Evolutionary conservation across 1,139 yeast species (phyloP).

Genomic region (Debaryomyces psychrophilus): DNA sequence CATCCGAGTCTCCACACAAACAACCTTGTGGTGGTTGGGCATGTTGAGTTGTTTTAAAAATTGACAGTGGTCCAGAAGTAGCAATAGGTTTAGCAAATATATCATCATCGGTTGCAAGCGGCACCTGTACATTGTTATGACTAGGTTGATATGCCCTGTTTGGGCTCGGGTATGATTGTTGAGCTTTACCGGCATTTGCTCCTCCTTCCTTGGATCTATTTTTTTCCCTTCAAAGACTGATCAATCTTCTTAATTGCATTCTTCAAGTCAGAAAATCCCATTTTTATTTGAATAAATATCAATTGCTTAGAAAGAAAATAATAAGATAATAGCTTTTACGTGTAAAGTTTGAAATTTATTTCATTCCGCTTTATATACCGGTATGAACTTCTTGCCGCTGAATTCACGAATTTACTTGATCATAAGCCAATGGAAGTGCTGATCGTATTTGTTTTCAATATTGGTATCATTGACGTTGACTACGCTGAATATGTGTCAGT

Average conservation of each 20-base stretch:
- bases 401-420: too few relatives aligned
- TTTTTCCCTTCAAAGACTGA: conserved; percentile 13
- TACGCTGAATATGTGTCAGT: too few relatives aligned
- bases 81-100: conserved; percentile 30
- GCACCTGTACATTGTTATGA: neutral
- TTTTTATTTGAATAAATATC: conserved; percentile 12
- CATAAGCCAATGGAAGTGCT: too few relatives aligned
- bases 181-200: conserved; percentile 2
- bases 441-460: too few relatives aligned
- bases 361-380: conserved; percentile 1
- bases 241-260: conserved; percentile 30
- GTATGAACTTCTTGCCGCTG: too few relatives aligned
- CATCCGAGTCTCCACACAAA: conserved; percentile 19
- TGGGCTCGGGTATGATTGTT: conserved; percentile 9
- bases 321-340: neutral
- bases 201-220: neutral
- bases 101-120: conserved; percentile 11
- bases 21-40: conserved; percentile 38
- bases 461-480: too few relatives aligned
- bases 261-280: conserved; percentile 35
- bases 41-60: conserved; percentile 28
- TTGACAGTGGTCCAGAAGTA: conserved; percentile 30
- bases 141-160: neutral
- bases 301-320: neutral
- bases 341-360: neutral